A percentile compares a stretch with the other conserved stretches of the same genome.
Conservation (phyloP, 1,139 yeast genomes). For the Yamadazyma blattariae region DNA sequence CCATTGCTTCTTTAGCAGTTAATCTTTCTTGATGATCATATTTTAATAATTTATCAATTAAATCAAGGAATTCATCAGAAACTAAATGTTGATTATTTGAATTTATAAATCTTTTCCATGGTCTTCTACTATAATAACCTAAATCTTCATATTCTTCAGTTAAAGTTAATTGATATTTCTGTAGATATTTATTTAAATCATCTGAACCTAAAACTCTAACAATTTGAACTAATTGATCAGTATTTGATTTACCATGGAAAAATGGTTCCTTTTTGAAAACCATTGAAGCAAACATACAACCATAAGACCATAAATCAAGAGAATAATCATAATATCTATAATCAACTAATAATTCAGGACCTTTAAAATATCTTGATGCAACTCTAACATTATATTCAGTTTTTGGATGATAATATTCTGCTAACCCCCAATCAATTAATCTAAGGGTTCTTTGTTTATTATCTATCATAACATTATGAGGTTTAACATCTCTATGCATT, state of each 20-base stretch:
- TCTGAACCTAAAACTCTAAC: constrained; percentile 92
- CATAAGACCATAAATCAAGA: constrained; percentile 93
- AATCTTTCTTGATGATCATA: constrained; percentile 74
- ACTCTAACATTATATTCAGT: constrained; percentile 96
- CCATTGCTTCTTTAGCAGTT: constrained; percentile 80
- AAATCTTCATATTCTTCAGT: constrained; percentile 82
- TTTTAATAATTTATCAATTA: constrained; percentile 61
- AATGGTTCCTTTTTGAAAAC: constrained; percentile 95
- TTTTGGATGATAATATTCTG: constrained; percentile 95
- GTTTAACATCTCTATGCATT: constrained; percentile 98
- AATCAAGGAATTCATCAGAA: constrained; percentile 60
- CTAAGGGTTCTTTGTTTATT: constrained; percentile 70
- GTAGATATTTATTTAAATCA: constrained; percentile 68
- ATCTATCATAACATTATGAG: constrained; percentile 98
- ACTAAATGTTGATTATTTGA: constrained; percentile 52
- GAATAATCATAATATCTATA: constrained; percentile 92
- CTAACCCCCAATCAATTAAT: constrained; percentile 97
- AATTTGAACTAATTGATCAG: constrained; percentile 93
- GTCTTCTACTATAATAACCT: constrained; percentile 71
- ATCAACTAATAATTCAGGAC: constrained; percentile 95
- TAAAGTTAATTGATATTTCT: constrained; percentile 72
- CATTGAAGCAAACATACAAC: constrained; percentile 97
- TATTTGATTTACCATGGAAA: constrained; percentile 94
- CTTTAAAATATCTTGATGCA: constrained; percentile 96
- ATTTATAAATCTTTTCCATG: constrained; percentile 62